These are phyloP conservation scores for Neurospora sp. DNA, from an alignment of 495 filamentous ascomycete genomes.

Conservation along the genomic window DNA sequence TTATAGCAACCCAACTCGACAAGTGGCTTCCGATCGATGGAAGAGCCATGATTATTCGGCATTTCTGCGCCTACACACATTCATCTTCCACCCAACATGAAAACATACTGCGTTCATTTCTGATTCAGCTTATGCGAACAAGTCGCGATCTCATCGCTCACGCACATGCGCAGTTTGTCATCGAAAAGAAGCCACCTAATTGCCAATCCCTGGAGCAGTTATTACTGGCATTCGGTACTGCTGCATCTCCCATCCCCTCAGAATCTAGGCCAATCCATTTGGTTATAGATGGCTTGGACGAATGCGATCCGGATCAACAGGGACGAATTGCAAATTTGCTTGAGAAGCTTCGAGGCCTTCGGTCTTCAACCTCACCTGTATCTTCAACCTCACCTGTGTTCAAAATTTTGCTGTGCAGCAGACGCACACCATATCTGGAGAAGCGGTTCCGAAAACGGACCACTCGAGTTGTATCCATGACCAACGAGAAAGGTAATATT, in stretches of 20 bases:
- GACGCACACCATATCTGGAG: slow-evolving; percentile 2
- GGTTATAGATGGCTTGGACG: slow-evolving; percentile 22
- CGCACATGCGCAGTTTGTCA: slow-evolving; percentile 13
- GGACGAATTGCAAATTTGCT: slow-evolving; percentile 11
- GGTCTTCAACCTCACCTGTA: neutral
- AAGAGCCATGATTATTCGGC: slow-evolving; percentile 9
- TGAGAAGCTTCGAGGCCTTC: slow-evolving; percentile 3
- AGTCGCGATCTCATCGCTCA: slow-evolving; percentile 17
- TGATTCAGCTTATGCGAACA: slow-evolving; percentile 16
- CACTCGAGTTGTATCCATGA: slow-evolving; percentile 10
- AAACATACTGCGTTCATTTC: slow-evolving; percentile 18
- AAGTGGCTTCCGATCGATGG: slow-evolving; percentile 8
- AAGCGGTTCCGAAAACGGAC: slow-evolving; percentile 1
- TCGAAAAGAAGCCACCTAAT: slow-evolving; percentile 6
- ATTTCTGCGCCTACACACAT: slow-evolving; percentile 23
- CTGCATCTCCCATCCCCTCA: neutral
- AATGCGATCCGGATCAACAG: slow-evolving; percentile 19
- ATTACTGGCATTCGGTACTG: slow-evolving; percentile 2
- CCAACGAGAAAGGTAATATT: slow-evolving; percentile 17
- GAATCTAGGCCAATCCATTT: neutral
- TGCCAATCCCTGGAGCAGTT: slow-evolving; percentile 13
- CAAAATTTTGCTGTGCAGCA: slow-evolving; percentile 19
- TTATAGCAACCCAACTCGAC: slow-evolving; percentile 13
- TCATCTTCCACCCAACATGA: slow-evolving; percentile 20
- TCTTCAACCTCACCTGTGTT: slow-evolving; percentile 1